These are phyloP conservation scores for Corymbia calophylla DNA, from an alignment of 441 rosid species.

Conservation along the genomic window DNA sequence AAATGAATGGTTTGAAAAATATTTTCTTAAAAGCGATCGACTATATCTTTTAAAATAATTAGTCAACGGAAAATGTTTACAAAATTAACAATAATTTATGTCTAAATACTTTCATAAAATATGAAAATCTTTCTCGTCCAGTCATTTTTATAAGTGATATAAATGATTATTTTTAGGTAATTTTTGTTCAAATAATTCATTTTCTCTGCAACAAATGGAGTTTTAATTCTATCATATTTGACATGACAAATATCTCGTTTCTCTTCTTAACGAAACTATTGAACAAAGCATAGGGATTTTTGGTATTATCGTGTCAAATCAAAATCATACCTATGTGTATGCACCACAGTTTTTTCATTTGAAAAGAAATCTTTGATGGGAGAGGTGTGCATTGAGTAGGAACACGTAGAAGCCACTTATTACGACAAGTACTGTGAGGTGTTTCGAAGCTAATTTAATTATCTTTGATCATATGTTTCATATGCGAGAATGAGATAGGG, in stretches of 20 bases:
- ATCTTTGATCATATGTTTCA: not conserved
- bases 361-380: not conserved
- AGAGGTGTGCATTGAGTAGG: not conserved
- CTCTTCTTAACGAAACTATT: not conserved
- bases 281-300: not conserved
- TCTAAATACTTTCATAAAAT: too few species aligned
- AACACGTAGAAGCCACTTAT: not conserved
- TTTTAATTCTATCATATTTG: too few species aligned
- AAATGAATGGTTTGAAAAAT: too few species aligned
- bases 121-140: not conserved
- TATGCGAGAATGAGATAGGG: not conserved
- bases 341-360: not conserved
- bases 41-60: too few species aligned
- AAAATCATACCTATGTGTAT: not conserved
- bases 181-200: too few species aligned
- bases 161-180: too few species aligned
- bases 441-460: not conserved
- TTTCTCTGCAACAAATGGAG: too few species aligned
- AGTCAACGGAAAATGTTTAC: too few species aligned
- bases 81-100: too few species aligned
- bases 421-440: not conserved
- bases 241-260: not conserved
- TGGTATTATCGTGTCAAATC: not conserved
- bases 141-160: too few species aligned
- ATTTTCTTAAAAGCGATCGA: too few species aligned